phyloP scores from a whole-genome alignment of 257 asterid species.

The Penstemon newberryi region DNA sequence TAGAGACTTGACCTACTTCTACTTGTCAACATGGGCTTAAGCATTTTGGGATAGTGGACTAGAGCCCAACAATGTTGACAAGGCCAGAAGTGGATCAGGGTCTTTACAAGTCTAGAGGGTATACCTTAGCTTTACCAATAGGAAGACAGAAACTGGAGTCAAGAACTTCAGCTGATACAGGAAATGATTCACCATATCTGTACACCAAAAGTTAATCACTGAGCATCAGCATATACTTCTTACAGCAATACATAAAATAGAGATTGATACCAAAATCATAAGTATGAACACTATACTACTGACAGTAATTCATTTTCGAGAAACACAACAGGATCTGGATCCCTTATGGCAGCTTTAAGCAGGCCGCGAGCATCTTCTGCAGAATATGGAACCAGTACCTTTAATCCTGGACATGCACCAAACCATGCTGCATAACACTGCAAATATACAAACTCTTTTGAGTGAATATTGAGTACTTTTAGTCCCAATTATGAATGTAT shows the following conservation, averaged over 20 bases:
- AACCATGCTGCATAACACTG: slow-evolving; percentile 96
- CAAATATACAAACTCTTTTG: slow-evolving; percentile 13
- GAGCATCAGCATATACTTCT: slow-evolving; percentile 5
- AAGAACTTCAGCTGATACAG: slow-evolving; percentile 72
- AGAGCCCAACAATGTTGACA: too few species aligned
- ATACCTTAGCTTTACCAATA: slow-evolving; percentile 92
- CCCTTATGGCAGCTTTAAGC: slow-evolving; percentile 93
- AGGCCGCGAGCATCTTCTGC: slow-evolving; percentile 95
- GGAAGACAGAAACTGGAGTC: slow-evolving; percentile 85
- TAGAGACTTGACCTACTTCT: too few species aligned
- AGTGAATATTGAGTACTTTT: too few species aligned
- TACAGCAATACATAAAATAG: slow-evolving; percentile 28
- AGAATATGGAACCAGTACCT: slow-evolving; percentile 82
- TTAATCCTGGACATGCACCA: slow-evolving; percentile 77
- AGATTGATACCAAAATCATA: slow-evolving; percentile 7
- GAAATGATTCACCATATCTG: slow-evolving; percentile 88
- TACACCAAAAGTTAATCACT: slow-evolving; percentile 23
- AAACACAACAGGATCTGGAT: slow-evolving; percentile 88
- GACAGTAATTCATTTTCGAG: slow-evolving; percentile 89
- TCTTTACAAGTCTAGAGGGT: neutral
- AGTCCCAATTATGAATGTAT: too few species aligned
- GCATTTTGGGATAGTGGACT: too few species aligned
- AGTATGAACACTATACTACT: slow-evolving; percentile 27
- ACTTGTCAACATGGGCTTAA: too few species aligned
- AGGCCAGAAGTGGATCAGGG: too few species aligned